phyloP scores from a whole-genome alignment of 495 filamentous ascomycete genomes.

The Daldinia decipiens region DNA sequence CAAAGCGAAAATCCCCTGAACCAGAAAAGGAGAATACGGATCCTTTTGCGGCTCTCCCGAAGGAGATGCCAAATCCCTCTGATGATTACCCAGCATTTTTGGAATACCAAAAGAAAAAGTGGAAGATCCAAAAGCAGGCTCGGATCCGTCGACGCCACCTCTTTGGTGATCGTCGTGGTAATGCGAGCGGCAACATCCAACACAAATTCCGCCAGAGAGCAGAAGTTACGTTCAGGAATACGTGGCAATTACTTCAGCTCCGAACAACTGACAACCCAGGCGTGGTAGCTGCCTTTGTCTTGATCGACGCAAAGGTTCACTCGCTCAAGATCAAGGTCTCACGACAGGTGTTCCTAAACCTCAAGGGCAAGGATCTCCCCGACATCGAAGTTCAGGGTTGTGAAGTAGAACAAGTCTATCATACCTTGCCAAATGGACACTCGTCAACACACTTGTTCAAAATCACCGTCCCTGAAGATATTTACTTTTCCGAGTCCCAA shows the following conservation, averaged over 20 bases:
- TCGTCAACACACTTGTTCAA: conserved; percentile 94
- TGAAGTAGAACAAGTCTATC: conserved; percentile 87
- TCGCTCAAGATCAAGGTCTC: conserved; percentile 88
- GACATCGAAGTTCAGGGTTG: conserved; percentile 90
- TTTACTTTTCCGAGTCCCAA: conserved; percentile 82
- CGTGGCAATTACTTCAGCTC: conserved; percentile 94
- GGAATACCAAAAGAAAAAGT: conserved; percentile 97
- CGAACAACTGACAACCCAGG: conserved; percentile 81
- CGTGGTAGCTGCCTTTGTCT: conserved; percentile 85
- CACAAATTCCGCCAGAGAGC: conserved; percentile 91
- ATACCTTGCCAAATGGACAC: conserved; percentile 94
- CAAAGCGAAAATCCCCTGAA: conserved; percentile 86
- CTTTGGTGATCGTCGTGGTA: conserved; percentile 83
- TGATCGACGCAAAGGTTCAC: conserved; percentile 94
- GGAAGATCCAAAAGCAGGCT: conserved; percentile 97
- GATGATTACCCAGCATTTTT: conserved; percentile 92
- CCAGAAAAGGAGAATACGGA: conserved; percentile 69
- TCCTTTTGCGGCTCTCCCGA: conserved; percentile 85
- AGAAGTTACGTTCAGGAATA: conserved; percentile 85
- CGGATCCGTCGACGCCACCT: conserved; percentile 86
- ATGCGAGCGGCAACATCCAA: conserved; percentile 78
- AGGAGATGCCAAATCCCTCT: conserved; percentile 83
- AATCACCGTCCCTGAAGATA: conserved; percentile 86
- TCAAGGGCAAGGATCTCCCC: conserved; percentile 85
- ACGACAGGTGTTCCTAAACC: conserved; percentile 88